A percentile compares a stretch with the other conserved stretches of the same genome.
phyloP scores from a whole-genome alignment of 2,329 filamentous ascomycete species.

The Didymella lethalis region DNA sequence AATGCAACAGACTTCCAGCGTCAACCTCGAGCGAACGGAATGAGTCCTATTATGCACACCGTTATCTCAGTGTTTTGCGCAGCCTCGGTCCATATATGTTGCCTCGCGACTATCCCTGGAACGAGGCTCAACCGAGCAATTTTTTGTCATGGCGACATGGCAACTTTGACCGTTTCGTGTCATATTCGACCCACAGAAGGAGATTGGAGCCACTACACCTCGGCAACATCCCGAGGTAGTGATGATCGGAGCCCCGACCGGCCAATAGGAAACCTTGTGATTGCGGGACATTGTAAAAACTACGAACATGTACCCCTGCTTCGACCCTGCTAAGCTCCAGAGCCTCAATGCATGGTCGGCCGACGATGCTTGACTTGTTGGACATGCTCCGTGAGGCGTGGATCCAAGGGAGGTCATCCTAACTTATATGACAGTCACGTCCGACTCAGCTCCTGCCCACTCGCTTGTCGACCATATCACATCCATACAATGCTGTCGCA shows the following conservation, averaged over 20 bases:
- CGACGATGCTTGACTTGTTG: constrained; percentile 14
- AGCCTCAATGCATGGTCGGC: constrained; percentile 10
- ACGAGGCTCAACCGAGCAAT: constrained; percentile 18
- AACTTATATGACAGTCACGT: constrained; percentile 20
- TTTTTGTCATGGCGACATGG: constrained; percentile 14
- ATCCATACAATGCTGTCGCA: constrained; percentile 27
- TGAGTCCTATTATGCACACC: constrained; percentile 17
- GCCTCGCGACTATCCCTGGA: constrained; percentile 11
- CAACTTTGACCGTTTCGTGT: constrained; percentile 18
- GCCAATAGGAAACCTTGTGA: constrained; percentile 11
- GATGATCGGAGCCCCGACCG: constrained; percentile 2
- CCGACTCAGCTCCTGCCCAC: constrained; percentile 9
- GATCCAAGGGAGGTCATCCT: constrained; percentile 4
- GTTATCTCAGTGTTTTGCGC: constrained; percentile 18
- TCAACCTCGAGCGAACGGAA: constrained; percentile 20
- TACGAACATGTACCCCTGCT: constrained; percentile 11
- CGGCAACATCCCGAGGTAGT: constrained; percentile 19
- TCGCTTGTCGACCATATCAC: constrained; percentile 10
- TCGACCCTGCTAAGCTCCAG: constrained; percentile 20
- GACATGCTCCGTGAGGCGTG: constrained; percentile 12
- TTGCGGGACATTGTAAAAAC: constrained; percentile 16
- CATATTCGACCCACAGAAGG: constrained; percentile 14
- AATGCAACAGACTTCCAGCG: background rate
- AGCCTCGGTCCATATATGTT: constrained; percentile 20
- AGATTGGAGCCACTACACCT: constrained; percentile 19